Evolutionary conservation across 2,329 filamentous ascomycete species (phyloP).

Genomic region (Fusarium sp.): DNA sequence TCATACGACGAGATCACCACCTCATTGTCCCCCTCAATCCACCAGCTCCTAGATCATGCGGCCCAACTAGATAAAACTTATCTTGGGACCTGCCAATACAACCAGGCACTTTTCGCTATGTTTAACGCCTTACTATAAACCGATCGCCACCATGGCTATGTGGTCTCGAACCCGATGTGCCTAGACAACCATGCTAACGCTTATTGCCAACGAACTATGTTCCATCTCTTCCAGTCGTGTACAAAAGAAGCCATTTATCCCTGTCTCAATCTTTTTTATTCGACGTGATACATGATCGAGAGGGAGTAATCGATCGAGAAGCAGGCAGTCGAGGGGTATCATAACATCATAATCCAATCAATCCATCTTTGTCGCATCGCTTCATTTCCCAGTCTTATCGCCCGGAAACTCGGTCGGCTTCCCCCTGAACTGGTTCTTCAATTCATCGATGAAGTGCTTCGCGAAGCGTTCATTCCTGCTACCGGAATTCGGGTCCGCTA

Average conservation of each 20-base stretch:
- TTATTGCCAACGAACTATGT: not conserved
- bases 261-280: not conserved
- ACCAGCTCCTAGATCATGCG: not conserved
- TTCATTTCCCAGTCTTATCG: conserved; percentile 46
- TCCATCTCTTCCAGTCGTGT: not conserved
- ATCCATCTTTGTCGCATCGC: not conserved
- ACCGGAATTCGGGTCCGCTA: conserved; percentile 51
- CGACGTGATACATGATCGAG: not conserved
- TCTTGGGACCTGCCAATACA: too few relatives aligned
- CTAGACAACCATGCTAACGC: not conserved
- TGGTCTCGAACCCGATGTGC: too few relatives aligned
- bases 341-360: conserved; percentile 5
- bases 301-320: not conserved
- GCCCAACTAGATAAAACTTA: not conserved
- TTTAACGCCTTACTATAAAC: not conserved
- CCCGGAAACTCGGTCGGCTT: conserved; percentile 56
- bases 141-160: too few relatives aligned
- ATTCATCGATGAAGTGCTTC: conserved; percentile 63
- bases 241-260: not conserved
- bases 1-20: not conserved
- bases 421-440: conserved; percentile 63
- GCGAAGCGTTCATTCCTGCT: conserved; percentile 53
- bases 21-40: not conserved
- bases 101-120: not conserved
- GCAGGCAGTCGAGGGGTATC: not conserved